phyloP scores from a whole-genome alignment of 345 rosid genomes.

The Anastatica hierochuntica region DNA sequence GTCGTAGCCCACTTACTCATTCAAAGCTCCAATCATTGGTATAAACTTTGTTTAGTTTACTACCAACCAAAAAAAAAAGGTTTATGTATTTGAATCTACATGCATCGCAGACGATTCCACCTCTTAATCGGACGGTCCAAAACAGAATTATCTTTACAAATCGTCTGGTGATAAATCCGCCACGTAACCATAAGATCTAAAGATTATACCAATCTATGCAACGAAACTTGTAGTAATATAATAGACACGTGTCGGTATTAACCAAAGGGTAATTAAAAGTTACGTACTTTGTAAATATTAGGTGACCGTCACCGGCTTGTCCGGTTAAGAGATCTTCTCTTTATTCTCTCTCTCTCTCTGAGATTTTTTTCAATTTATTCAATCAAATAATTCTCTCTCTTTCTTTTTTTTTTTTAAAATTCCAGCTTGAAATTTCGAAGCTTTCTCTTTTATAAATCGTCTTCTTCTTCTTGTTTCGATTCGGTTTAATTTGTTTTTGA shows the following conservation, averaged over 20 bases:
- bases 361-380: constrained; percentile 10
- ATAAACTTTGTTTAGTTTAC: not conserved
- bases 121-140: constrained; percentile 12
- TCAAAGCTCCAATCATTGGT: constrained; percentile 25
- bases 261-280: no score
- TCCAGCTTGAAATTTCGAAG: constrained; percentile 21
- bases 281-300: not conserved
- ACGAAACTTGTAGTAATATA: no score
- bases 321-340: no score
- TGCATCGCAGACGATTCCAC: constrained; percentile 1
- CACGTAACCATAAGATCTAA: constrained; percentile 8
- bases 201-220: no score
- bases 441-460: not conserved
- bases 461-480: constrained; percentile 1
- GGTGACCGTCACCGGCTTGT: constrained; percentile 10
- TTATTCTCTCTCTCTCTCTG: constrained; percentile 1
- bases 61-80: no score
- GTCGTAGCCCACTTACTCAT: constrained; percentile 22
- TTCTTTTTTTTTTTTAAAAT: not conserved
- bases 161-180: not conserved
- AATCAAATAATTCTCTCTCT: not conserved
- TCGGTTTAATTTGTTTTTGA: not conserved
- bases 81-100: not conserved
- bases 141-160: not conserved
- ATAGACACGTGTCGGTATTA: constrained; percentile 18